Base-by-base conservation (phyloP, 805 yeast genomes). In the Saccharomycopsis babjevae region DNA sequence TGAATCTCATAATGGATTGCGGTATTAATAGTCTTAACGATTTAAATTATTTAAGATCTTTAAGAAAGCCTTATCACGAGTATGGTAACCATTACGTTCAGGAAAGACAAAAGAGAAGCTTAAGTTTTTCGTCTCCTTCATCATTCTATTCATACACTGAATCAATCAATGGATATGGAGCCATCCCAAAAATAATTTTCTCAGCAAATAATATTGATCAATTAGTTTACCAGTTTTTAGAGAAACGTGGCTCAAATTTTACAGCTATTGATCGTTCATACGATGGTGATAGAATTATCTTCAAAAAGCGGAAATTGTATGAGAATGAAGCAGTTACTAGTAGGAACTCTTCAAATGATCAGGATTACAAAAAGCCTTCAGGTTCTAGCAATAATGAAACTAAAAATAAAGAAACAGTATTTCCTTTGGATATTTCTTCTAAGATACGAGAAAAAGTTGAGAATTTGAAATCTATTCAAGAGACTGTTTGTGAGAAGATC, bases 1-100 rank as follows among this genome's bases (percentile, higher is more conserved):
- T 68, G 16, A 65, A 67, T 32, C 61, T 75, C 59, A 76, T 76
- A 25, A 62, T 67, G 32, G 62, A 66, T 59, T 74, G 77, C 64
- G 57, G 63, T 8, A 39, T 56, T 6, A 40, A 36, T 6, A 54
- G 54, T 36, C 36, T 36, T 7, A 46, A n/a, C 5, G 57, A 39
- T 20, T 22, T 57, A 8, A 25, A 43, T 16, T 13, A 42, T n/a
- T 13, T 46, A 11, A 20, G 64, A 28, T 50, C 50, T 4, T 42
- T 54, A 10, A 40, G 57, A 20, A 56, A 39, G 20, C 66, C 66
- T 1, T 62, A 62, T 43, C 25, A 6, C 8, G 36, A 42, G 20
- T 62, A 57, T 36, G 63, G 63, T 4, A 57, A 57, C 18, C 66
- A 62, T 56, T 60, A 59, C 38, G 22, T 43, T 28, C 13, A 28